Evolutionary conservation across 2,329 filamentous ascomycete genomes (phyloP), one percentile per base, ranked within the genome.

Genomic region (Microcyclospora pomicola): DNA sequence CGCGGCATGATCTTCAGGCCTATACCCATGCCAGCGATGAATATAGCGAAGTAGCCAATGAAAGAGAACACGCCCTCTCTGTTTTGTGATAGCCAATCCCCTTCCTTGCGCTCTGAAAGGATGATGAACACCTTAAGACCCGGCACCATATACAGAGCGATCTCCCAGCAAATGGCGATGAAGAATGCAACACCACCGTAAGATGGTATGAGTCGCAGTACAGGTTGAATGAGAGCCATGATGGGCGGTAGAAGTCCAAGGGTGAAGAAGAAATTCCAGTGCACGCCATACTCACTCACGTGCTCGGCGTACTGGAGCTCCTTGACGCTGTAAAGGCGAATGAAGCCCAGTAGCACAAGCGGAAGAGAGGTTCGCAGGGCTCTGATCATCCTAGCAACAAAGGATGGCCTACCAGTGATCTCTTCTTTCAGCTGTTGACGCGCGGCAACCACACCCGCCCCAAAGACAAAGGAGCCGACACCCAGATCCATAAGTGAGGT

Each of bases 251-350:
- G 65, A 34, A 95, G 73, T 5, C 78, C 87, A 9, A 98, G 69
- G 0, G 91, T 98, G 63, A 96, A 96, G 70, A 98, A 98, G 61
- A 98, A 98, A 60, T 98, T 98, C 91, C 91, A 98, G 60, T 98
- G 91, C 9, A 98, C 84, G 32, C 91, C 91, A 55, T 98, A 98
- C 58, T 98, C 91, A 11, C 84, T 86, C 41, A 95, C 85, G 64
- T 98, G 91, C 59, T 98, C 91, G 2, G 87, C 87, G 56, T 98
- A 98, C 56, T 96, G 86, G 24, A 95, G 67, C 6, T 84, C 83
- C 63, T 98, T 98, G 55, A 96, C 87, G 50, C 79, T 92, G 48
- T 85, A 75, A 15, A 96, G 70, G 15, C 91, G 77, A 39, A 92
- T 67, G 15, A 91, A 56, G 11, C 91, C 91, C 4, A 98, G 69